Evolutionary conservation across 495 filamentous ascomycete species (phyloP), one percentile per base, ranked within the genome.

Genomic region (Aspergillus coremiiformis): DNA sequence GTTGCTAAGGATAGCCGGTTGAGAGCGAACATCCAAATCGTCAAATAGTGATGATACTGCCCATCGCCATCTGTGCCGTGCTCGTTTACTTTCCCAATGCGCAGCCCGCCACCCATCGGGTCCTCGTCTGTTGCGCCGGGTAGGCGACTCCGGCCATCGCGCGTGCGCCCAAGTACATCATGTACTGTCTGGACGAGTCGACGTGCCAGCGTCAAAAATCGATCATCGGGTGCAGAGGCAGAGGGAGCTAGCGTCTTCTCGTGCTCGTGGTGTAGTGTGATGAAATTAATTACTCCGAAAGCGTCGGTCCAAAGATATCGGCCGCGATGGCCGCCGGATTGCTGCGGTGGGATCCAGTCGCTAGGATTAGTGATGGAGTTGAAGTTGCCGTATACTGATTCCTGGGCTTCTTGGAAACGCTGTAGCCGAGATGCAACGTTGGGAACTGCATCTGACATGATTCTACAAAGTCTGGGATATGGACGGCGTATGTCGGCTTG

Each of bases 281-380:
- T 60, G 54, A 87, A 77, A 57, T 86, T 84, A 51, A 86, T 44
- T 3, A 87, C 78, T n/a, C 82, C 83, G 54, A 85, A 85, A 0
- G 82, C 82, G 53, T 86, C 83, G 0, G 80, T 84, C 83, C 82
- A 85, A 26, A 86, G 72, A 58, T 85, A 86, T 17, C 84, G 74
- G 29, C 84, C 84, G n/a, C 64, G 71, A 54, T 84, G 80, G 9
- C 81, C 83, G n/a, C 78, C 82, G 0, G 79, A 77, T 27, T 67
- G 69, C 0, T 68, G 72, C 0, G 76, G 75, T 8, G 75, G 73
- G 6, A 52, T 68, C 77, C 77, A 70, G 49, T 56, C 51, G 15
- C 50, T 43, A 2, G 70, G 67, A 5, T 65, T 49, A 46, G 51
- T 32, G 51, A 72, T 67, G 29, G 52, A 43, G 52, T 53, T 51